A percentile compares a stretch with the other conserved stretches of the same genome.
Evolutionary conservation across 768 basidiomycete genomes (phyloP).

Genomic region (Phaeolepiota aurea): DNA sequence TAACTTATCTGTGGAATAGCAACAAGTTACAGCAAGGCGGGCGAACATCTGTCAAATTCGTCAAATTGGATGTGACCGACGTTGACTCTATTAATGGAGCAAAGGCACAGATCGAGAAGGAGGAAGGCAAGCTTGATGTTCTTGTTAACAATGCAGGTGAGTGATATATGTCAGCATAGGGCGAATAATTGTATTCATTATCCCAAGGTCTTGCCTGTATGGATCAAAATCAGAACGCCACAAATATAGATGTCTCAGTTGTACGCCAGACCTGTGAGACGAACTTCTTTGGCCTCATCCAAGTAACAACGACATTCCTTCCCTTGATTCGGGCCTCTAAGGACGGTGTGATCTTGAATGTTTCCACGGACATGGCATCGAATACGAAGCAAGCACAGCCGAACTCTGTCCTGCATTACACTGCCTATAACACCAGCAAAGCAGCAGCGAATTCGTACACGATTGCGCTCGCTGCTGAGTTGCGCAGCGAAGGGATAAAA

Average conservation of each 20-base stretch:
- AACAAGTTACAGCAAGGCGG: too few species aligned
- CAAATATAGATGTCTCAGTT: slow-evolving; percentile 20
- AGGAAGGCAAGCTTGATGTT: slow-evolving; percentile 32
- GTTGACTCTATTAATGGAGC: slow-evolving; percentile 23
- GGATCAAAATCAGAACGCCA: slow-evolving; percentile 24
- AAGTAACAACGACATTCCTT: slow-evolving; percentile 31
- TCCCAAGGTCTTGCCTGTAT: slow-evolving; percentile 18
- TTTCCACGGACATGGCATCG: slow-evolving; percentile 36
- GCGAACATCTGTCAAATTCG: slow-evolving; percentile 24
- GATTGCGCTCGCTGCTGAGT: slow-evolving; percentile 56
- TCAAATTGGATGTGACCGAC: slow-evolving; percentile 33
- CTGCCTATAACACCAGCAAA: slow-evolving; percentile 63
- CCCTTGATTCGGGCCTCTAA: slow-evolving; percentile 27
- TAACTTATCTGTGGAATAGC: too few species aligned
- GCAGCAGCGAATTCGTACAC: slow-evolving; percentile 57
- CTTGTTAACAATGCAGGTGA: slow-evolving; percentile 27
- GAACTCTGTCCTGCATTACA: slow-evolving; percentile 20
- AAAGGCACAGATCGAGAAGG: slow-evolving; percentile 23
- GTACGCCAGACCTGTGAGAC: slow-evolving; percentile 30
- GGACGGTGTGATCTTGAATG: slow-evolving; percentile 31
- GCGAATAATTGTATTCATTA: neutral
- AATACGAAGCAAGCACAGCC: slow-evolving; percentile 25
- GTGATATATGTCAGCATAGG: too few species aligned
- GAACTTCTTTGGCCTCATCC: slow-evolving; percentile 35
- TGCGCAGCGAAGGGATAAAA: slow-evolving; percentile 42